Evolutionary conservation across 345 rosid genomes (phyloP), one percentile per base, ranked within the genome.

Genomic region (Arabidopsis thaliana): DNA sequence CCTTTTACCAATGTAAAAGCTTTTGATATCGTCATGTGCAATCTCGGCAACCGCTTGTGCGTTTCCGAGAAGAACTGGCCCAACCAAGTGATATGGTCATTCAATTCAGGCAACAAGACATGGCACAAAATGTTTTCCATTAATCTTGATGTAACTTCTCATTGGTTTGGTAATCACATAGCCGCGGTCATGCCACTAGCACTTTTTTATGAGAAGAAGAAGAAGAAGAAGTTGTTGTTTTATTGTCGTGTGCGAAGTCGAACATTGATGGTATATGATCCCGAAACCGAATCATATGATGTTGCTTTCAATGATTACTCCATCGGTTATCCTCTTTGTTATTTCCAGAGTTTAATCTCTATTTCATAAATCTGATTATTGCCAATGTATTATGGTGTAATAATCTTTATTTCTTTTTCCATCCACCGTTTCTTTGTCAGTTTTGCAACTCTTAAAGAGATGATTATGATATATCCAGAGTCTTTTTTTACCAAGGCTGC

Each of bases 11-110:
- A 50, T 8, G 59, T 13, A 23, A 10, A 24, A 1, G 2, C 6
- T 56, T 0, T 3, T 38, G 4, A 55, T 16, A 7, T 32, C 1
- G 6, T 14, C 40, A 56, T 56, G 12, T 32, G 11, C 9, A 32
- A n/a, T 23, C 40, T 14, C 60, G 40, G n/a, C 61, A 56, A 32
- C 12, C 61, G 24, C 61, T 32, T 56, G 22, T 56, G 61, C 23
- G 61, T 32, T 32, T 32, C 61, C 13, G 5, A 56, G 10, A 7
- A 0, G 60, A 33, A 14, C 4, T 32, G 10, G 38, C 60, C 40
- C 38, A 7, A 7, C 60, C 23, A 55, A 56, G 11, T 30, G 8
- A 56, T 56, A 32, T 56, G 60, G 60, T 56, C 40, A 2, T 56
- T 56, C 38, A 22, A 56, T 56, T 33, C 23, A 56, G 20, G 11